Percentiles rank a stretch among this genome's conserved stretches.
Conservation (phyloP, 2,329 filamentous ascomycete species). For the Endothia cerciana region DNA sequence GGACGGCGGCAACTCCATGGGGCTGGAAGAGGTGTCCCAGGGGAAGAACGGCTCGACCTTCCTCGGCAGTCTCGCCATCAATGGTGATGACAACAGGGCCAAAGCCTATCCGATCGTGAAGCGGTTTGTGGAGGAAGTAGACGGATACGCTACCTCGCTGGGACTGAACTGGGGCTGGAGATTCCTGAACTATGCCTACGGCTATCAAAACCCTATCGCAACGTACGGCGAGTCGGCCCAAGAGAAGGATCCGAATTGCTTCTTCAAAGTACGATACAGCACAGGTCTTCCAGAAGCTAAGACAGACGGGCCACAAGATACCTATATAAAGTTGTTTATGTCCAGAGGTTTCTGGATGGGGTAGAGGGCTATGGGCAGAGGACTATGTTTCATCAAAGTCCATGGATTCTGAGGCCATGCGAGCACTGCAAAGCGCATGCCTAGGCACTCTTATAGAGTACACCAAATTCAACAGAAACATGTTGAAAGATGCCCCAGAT, state of each 20-base stretch:
- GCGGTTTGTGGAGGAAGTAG: slow-evolving; percentile 39
- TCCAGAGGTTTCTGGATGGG: neutral
- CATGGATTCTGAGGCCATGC: too few relatives aligned
- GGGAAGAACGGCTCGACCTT: slow-evolving; percentile 40
- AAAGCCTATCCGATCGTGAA: slow-evolving; percentile 42
- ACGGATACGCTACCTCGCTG: slow-evolving; percentile 34
- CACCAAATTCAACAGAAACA: neutral
- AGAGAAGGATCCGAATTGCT: slow-evolving; percentile 2
- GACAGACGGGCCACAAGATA: slow-evolving; percentile 17
- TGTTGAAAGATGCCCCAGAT: neutral
- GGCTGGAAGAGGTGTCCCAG: slow-evolving; percentile 37
- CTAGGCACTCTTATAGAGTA: neutral
- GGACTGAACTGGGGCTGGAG: slow-evolving; percentile 32
- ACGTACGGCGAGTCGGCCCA: slow-evolving; percentile 17
- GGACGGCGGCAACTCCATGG: slow-evolving; percentile 42
- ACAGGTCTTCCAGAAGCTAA: slow-evolving; percentile 14
- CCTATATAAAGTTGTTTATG: neutral
- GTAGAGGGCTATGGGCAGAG: neutral
- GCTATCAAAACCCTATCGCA: slow-evolving; percentile 15
- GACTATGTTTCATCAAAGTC: too few relatives aligned
- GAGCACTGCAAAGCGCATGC: too few relatives aligned
- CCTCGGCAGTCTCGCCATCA: slow-evolving; percentile 37
- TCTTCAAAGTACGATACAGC: slow-evolving; percentile 13
- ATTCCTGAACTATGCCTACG: slow-evolving; percentile 19
- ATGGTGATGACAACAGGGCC: slow-evolving; percentile 40